Percentiles rank a stretch among this genome's conserved stretches.
phyloP scores from a whole-genome alignment of 108 stramenopile species.

The Asterionellopsis glacialis region DNA sequence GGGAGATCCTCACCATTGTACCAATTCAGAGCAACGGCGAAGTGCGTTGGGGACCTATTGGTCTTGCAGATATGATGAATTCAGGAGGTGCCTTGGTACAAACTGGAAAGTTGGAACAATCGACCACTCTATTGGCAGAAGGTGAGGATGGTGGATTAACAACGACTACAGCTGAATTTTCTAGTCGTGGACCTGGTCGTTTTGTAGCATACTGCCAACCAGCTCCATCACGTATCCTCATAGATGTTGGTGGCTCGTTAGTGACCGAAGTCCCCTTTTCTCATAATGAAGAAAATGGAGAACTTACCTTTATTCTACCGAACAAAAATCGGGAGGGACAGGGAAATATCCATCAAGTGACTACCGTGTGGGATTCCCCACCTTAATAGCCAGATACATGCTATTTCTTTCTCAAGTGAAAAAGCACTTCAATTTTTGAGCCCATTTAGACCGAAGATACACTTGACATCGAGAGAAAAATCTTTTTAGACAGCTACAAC shows the following conservation, averaged over 20 bases:
- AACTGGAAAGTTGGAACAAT: constrained; percentile 8
- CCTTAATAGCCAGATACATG: too few relatives aligned
- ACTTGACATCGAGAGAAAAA: too few relatives aligned
- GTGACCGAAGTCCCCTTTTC: too few relatives aligned
- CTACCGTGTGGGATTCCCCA: too few relatives aligned
- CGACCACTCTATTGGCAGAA: not conserved
- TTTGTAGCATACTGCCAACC: constrained; percentile 33
- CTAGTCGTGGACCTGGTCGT: constrained; percentile 32
- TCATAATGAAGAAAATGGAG: too few relatives aligned
- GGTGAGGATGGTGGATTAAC: not conserved
- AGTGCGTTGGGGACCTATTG: constrained; percentile 32
- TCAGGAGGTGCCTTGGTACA: constrained; percentile 31
- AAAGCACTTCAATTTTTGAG: too few relatives aligned
- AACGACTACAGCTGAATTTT: constrained; percentile 19
- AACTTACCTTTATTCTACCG: too few relatives aligned
- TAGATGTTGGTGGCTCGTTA: constrained; percentile 2
- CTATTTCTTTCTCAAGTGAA: too few relatives aligned
- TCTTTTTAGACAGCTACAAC: too few relatives aligned
- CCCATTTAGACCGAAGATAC: too few relatives aligned
- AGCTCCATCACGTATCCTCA: constrained; percentile 15
- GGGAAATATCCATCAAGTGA: too few relatives aligned
- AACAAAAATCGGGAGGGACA: too few relatives aligned
- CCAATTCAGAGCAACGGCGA: constrained; percentile 8
- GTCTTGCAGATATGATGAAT: constrained; percentile 46
- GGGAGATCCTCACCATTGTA: constrained; percentile 30